Evolutionary conservation across 768 basidiomycete genomes (phyloP), one percentile per base, ranked within the genome.

Genomic region (Hericium rajendrae): DNA sequence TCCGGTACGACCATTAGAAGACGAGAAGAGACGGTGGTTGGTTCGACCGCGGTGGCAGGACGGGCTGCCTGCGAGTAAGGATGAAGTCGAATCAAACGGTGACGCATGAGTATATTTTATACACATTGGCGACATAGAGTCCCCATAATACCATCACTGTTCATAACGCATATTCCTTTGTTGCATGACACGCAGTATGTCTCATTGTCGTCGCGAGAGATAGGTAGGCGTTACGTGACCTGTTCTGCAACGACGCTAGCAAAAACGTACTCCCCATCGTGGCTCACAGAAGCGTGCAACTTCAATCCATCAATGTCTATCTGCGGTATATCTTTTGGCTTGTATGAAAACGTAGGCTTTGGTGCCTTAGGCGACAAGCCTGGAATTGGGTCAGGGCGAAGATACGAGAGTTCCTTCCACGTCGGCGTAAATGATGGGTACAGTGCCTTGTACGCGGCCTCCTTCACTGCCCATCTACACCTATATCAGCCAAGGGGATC

Each of bases 381-480:
- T 32, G 32, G 32, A 32, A 32, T 32, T 32, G 32, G 32, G 32
- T 32, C 32, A 32, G 43, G 43, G 11, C n/a, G 15, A 20, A 46
- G 15, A 13, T 69, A 58, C 6, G 78, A 78, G 58, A 92, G 68
- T 24, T 91, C 81, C 65, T 89, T 88, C 91, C 91, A 93, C 6
- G 79, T 81, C 16, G 87, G 81, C 37, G 65, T 72, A 43, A 78
- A 66, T 18, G 58, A 32, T 0, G 90, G 90, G 66, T 82, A 90
- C 58, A 91, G 65, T 0, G 91, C 91, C 66, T 94, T 94, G 73
- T 92, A 94, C 0, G 84, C 83, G 0, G 91, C 88, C 69, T 94
- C 91, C 63, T 94, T 94, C 18, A 88, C 78, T 37, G 82, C 76
- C 88, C 89, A 94, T 15, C 91, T 93, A 62, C 3, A 26, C 18